Base-by-base conservation (phyloP, 768 basidiomycete species). In the Pleurotus pulmonarius region DNA sequence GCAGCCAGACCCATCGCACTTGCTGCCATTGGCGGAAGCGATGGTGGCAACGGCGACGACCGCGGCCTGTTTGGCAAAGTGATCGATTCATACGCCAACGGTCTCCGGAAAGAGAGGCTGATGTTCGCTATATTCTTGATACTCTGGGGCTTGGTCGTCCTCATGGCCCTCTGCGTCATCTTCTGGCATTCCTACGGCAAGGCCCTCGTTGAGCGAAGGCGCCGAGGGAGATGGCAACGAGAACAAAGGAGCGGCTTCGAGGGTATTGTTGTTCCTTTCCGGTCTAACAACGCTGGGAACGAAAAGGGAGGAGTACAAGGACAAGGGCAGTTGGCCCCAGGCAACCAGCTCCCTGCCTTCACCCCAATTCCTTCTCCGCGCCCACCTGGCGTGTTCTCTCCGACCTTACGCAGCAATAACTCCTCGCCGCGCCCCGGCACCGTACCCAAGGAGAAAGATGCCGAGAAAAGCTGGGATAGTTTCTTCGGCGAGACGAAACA, bases 81-180 rank as follows among this genome's bases (percentile, higher is more conserved):
- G 56, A 82, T 98, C 61, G 73, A 82, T 47, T 75, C 82, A 8
- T 98, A 97, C 66, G 83, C 86, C 12, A 70, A 73, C 9, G 80
- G 85, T 16, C 74, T 98, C 61, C 78, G 84, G 73, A 87, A 87
- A 67, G 93, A 97, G 68, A 83, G 89, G 34, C 67, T 92, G 58
- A 90, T 93, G 78, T 97, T 96, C 67, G 68, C 69, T 2, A 77
- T 95, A 60, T 93, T 97, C 73, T 77, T 96, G 61, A 87, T 73
- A 0, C 74, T 98, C 2, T 98, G 94, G 94, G 81, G 73, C 15
- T 40, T 92, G 38, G 91, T 97, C 45, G 85, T 94, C 25, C 64
- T 96, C 57, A 88, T 95, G 81, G 95, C 82, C 12, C 65, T 92
- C 25, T 65, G 65, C 56, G 71, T 92, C 63, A 73, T 94, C 43